Evolutionary conservation across 768 basidiomycete genomes (phyloP), one percentile per base, ranked within the genome.

Genomic region (Tricholoma hemisulphureum): DNA sequence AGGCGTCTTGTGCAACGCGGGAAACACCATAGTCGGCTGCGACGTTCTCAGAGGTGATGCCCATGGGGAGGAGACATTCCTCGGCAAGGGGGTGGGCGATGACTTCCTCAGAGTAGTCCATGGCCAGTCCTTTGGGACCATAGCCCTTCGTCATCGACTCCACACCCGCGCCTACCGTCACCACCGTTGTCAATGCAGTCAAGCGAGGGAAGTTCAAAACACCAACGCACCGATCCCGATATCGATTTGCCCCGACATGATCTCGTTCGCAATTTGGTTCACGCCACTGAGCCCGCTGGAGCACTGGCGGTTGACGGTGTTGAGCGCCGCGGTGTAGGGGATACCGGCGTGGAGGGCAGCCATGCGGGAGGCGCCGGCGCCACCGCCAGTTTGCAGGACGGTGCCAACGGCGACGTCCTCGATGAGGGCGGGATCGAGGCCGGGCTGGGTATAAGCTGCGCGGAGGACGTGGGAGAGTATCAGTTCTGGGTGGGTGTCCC

Each of bases 1-100:
- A 95, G 56, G 79, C 82, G 76, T 96, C 95, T 74, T 95, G 92
- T n/a, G 71, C 74, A 49, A 79, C 77, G 53, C 95, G 88, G 28
- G 87, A 77, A 69, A 96, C 84, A 58, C 78, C 76, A 72, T 81
- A 95, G 55, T 93, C 85, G 50, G 78, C 70, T 11, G 94, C 91
- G 62, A 95, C 93, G 69, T 94, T 94, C 77, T 95, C 93, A n/a
- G 90, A 93, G 18, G 95, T 95, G 76, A 95, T 87, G 32, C 94
- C 95, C 91, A 93, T 93, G 43, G 92, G 92, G 57, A 91, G 77
- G 24, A 89, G 78, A 68, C 92, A 94, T 75, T 95, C 93, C 57
- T 83, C 83, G 2, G 93, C 83, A 62, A 89, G 86, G 63, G 84
- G 75, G 72, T 80, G 85, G 31, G 77, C 64, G 59, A 90, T 79